Percentiles rank a stretch among this genome's conserved stretches.
Evolutionary conservation across 2,329 filamentous ascomycete species (phyloP).

Genomic region (Colletotrichum acutatum): DNA sequence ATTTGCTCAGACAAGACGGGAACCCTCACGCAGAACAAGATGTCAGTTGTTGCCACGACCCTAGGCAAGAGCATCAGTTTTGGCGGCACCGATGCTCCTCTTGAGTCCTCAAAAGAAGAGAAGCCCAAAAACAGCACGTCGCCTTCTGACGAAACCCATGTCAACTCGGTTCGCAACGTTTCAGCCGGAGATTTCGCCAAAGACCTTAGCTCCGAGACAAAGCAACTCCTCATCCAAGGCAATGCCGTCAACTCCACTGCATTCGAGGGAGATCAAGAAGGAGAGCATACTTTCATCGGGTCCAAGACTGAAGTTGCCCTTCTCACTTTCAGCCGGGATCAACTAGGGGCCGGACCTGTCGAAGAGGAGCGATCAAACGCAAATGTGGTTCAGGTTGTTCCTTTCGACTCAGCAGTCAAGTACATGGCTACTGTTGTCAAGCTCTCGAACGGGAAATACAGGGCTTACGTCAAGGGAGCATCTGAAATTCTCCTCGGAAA

Average conservation of each 20-base stretch:
- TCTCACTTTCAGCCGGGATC: conserved; percentile 74
- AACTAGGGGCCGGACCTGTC: conserved; percentile 72
- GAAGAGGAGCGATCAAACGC: conserved; percentile 71
- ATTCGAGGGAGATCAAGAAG: conserved; percentile 73
- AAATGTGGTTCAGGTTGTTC: conserved; percentile 56
- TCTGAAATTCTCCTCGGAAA: conserved; percentile 60
- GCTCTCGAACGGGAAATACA: conserved; percentile 63
- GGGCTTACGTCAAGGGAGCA: conserved; percentile 65
- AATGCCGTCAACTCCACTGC: conserved; percentile 77
- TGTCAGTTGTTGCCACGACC: conserved; percentile 78
- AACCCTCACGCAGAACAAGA: conserved; percentile 70
- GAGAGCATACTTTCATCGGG: conserved; percentile 71
- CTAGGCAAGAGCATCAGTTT: conserved; percentile 59
- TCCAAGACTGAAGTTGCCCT: conserved; percentile 84
- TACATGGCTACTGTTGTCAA: conserved; percentile 76
- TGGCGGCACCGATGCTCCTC: conserved; percentile 42
- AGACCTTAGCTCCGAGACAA: conserved; percentile 35
- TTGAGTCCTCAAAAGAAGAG: conserved; percentile 40
- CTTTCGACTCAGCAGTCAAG: conserved; percentile 59
- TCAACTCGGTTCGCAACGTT: conserved; percentile 20
- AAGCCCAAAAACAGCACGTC: conserved; percentile 43
- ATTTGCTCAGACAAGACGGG: conserved; percentile 64
- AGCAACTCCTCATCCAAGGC: conserved; percentile 65
- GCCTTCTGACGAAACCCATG: conserved; percentile 19
- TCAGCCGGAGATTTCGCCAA: conserved; percentile 11